A percentile compares a stretch with the other conserved stretches of the same genome.
These are phyloP conservation scores for Cyclocybe aegerita DNA, from an alignment of 768 basidiomycete species.

Conservation along the genomic window DNA sequence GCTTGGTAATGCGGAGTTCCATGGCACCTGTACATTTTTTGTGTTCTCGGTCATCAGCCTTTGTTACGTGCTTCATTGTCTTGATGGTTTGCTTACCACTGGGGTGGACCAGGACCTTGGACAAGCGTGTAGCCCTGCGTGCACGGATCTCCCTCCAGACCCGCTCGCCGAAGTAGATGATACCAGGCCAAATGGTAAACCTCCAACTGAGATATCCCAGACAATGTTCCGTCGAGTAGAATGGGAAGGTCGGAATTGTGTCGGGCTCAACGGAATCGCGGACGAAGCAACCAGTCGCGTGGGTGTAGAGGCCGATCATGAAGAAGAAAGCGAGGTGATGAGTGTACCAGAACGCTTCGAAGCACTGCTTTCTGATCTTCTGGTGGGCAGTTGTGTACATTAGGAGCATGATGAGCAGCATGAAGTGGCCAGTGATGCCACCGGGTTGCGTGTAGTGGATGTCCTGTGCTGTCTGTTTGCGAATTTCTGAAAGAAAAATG, in stretches of 20 bases:
- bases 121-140: constrained; percentile 72
- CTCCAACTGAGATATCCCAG: constrained; percentile 91
- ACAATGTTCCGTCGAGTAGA: constrained; percentile 86
- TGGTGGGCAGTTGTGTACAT: constrained; percentile 92
- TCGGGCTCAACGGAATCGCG: constrained; percentile 81
- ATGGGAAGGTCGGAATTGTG: constrained; percentile 71
- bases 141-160: constrained; percentile 82
- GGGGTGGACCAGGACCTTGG: constrained; percentile 87
- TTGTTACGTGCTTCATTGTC: not conserved
- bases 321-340: constrained; percentile 95
- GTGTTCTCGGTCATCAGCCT: constrained; percentile 2
- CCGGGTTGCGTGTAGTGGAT: constrained; percentile 90
- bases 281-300: constrained; percentile 94
- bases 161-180: constrained; percentile 88
- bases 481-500: constrained; percentile 59
- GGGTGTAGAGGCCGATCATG: constrained; percentile 86
- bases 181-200: constrained; percentile 89
- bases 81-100: constrained; percentile 53
- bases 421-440: constrained; percentile 94
- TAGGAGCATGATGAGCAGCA: constrained; percentile 90
- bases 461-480: constrained; percentile 70
- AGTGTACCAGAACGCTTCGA: constrained; percentile 97
- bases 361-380: constrained; percentile 86
- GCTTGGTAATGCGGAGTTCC: constrained; percentile 91
- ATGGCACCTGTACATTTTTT: constrained; percentile 61